Base-by-base conservation (phyloP, 2,329 filamentous ascomycete genomes). In the Fusarium mangiferae region DNA sequence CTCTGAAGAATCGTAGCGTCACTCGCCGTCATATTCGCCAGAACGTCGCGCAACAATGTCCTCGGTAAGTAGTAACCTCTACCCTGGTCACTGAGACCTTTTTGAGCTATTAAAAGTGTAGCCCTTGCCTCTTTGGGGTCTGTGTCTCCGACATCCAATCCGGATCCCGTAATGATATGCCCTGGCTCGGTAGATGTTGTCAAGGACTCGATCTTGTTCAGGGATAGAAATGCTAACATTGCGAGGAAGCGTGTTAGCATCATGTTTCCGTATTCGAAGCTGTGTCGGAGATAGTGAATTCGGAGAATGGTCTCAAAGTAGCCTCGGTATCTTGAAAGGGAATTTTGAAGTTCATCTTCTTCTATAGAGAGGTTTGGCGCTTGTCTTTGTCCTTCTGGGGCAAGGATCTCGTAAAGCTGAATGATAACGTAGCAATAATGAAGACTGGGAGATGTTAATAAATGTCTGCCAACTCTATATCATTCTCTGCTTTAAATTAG, bases 281-380 rank as follows among this genome's bases (percentile, higher is more conserved):
- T 68, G 7, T 72, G 68, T 1, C 68, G 59, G 3, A 72, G 49
- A 28, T 72, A 62, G 28, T 72, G 65, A 7, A 72, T 71, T 1
- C 68, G 63, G 7, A 72, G 18, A 6, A 72, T n/a, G 1, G 68
- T 65, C 36, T 72, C 70, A 7, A 72, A 65, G 4, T 62, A 38
- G 4, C 24, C 68, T 48, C 59, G 55, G 11, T 60, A 64, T 20
- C 22, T 60, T 1, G 59, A 38, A 1, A 68, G 26, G 3, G 6
- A 24, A 3, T 2, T 4, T 1, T 22, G 46, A 6, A 70, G 46
- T 6, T 57, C 4, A 0, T 44, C 18, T 22, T 58, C 22, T 3
- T 48, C 17, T 6, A 39, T 4, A 2, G 18, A 18, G 0, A 39
- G 13, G 3, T 7, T 28, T 3, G 7, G 14, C 6, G 51, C 9